Evolutionary conservation across 805 yeast species (phyloP), one percentile per base, ranked within the genome.

Genomic region (Lachancea meyersii): DNA sequence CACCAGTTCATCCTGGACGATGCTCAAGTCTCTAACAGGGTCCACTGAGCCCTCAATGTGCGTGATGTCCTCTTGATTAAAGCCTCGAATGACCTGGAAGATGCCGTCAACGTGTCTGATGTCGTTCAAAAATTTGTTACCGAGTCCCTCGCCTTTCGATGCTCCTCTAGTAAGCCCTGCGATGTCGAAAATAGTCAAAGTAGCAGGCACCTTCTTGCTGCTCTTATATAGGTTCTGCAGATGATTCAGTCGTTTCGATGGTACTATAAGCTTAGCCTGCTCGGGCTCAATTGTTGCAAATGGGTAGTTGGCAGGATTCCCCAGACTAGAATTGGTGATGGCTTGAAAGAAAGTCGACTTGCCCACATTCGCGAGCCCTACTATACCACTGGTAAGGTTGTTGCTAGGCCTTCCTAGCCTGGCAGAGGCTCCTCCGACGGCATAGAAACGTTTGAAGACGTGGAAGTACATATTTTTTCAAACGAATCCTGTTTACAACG

Each of bases 301-400:
- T 19, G 98, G 98, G 65, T 89, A 91, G 67, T 91, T 91, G 46
- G 97, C 98, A 43, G 98, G 97, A 70, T 76, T 88, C 49, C 98
- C 97, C 52, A 93, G 72, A 37, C 88, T 87, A 53, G 89, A 86
- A 68, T 82, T 79, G 43, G 97, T 91, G 60, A 93, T 84, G 44
- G 96, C 96, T 69, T 93, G 97, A 79, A 91, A 91, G 67, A 91
- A 88, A 6, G 97, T 91, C 13, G 96, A 87, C 67, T 93, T 93
- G 57, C 91, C 91, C 46, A 83, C 89, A 47, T 76, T 83, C 52
- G 89, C 93, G 45, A 84, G 68, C 38, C 93, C 93, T 46, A 84
- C 93, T 48, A 84, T 82, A 52, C 93, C 93, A 41, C 77, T 64
- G 41, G 61, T 57, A 35, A 60, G 52, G 40, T 60, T 60, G 38